Conservation (phyloP, 768 basidiomycete species). For the Xerocomellus dryophilus region DNA sequence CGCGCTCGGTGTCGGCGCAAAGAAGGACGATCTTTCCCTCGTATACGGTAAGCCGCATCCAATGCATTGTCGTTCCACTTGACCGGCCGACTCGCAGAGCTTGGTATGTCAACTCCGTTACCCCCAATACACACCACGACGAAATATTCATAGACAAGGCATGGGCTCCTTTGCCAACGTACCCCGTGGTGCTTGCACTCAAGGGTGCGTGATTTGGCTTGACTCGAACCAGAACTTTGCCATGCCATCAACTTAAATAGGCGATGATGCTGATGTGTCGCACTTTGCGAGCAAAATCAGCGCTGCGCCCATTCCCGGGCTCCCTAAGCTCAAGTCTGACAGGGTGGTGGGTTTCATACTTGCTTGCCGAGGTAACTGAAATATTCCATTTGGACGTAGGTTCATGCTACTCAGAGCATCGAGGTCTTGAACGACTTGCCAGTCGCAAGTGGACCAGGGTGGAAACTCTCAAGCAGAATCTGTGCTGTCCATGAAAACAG, state of each 20-base stretch:
- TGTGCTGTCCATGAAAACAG: slow-evolving; percentile 81
- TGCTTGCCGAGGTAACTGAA: neutral
- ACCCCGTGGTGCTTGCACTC: slow-evolving; percentile 73
- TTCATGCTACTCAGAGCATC: slow-evolving; percentile 78
- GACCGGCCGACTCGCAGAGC: slow-evolving; percentile 37
- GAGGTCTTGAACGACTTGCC: slow-evolving; percentile 80
- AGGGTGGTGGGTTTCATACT: slow-evolving; percentile 45
- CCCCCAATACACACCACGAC: neutral
- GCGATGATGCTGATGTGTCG: slow-evolving; percentile 63
- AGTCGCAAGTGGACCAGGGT: slow-evolving; percentile 69
- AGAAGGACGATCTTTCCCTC: slow-evolving; percentile 63
- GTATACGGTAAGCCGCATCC: slow-evolving; percentile 57
- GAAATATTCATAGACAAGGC: slow-evolving; percentile 45
- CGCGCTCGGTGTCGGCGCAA: slow-evolving; percentile 79
- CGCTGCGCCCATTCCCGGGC: slow-evolving; percentile 49
- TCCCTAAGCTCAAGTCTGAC: slow-evolving; percentile 70
- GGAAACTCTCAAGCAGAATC: slow-evolving; percentile 67
- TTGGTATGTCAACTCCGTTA: slow-evolving; percentile 37
- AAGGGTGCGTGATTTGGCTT: slow-evolving; percentile 45
- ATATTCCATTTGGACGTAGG: slow-evolving; percentile 37
- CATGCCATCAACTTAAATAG: slow-evolving; percentile 23
- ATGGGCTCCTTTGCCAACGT: slow-evolving; percentile 80
- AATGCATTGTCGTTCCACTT: neutral
- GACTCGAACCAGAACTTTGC: neutral
- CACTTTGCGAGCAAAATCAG: slow-evolving; percentile 53